Conservation (phyloP, 148 eudicot genomes). For the Suaeda aralocaspica region DNA sequence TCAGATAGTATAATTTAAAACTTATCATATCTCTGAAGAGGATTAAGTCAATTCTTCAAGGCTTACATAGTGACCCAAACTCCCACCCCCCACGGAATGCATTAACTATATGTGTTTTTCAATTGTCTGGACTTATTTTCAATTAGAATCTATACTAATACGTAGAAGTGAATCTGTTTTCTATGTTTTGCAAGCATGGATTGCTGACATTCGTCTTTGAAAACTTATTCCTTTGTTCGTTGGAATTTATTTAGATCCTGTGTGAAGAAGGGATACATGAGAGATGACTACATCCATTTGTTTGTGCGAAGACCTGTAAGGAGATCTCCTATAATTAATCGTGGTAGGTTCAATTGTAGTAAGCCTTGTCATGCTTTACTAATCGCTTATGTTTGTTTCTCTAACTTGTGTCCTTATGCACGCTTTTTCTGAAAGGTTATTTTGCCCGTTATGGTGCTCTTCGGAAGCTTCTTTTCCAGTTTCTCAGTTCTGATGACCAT, state of each 20-base stretch:
- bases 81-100: background rate
- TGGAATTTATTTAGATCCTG: constrained; percentile 59
- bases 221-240: constrained; percentile 1
- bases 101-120: background rate
- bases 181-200: background rate
- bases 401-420: background rate
- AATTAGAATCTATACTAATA: background rate
- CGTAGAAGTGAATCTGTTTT: background rate
- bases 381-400: background rate
- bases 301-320: constrained; percentile 89
- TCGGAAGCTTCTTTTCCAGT: constrained; percentile 74
- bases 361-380: background rate
- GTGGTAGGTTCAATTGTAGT: constrained; percentile 49
- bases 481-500: constrained; percentile 52
- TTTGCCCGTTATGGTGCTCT: constrained; percentile 94
- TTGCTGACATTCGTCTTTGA: background rate
- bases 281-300: constrained; percentile 80
- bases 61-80: background rate
- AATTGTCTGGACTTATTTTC: background rate
- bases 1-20: too few relatives aligned
- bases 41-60: background rate
- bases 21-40: too few relatives aligned
- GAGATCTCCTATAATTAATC: constrained; percentile 97
- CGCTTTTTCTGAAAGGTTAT: constrained; percentile 51
- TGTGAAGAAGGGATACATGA: constrained; percentile 94